These are phyloP conservation scores for Nakazawaea populi DNA, from an alignment of 805 yeast species.

Conservation along the genomic window DNA sequence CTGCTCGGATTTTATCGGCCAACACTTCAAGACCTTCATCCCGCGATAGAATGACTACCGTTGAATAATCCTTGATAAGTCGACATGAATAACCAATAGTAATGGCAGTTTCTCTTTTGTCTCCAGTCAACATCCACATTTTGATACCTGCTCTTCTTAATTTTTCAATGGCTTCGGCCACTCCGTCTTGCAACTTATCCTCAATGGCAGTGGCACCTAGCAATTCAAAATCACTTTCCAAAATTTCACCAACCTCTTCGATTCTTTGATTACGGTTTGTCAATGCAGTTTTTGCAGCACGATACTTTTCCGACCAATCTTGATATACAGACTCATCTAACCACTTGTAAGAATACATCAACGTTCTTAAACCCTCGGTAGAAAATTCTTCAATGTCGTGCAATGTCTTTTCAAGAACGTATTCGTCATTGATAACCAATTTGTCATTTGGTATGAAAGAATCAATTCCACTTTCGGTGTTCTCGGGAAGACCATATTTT, in stretches of 20 bases:
- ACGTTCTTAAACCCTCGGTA: slow-evolving; percentile 89
- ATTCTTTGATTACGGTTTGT: slow-evolving; percentile 59
- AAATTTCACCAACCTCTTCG: slow-evolving; percentile 62
- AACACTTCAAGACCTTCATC: slow-evolving; percentile 43
- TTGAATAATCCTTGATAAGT: slow-evolving; percentile 86
- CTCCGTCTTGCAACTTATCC: slow-evolving; percentile 96
- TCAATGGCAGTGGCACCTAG: slow-evolving; percentile 96
- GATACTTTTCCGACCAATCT: slow-evolving; percentile 62
- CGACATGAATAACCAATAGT: slow-evolving; percentile 95
- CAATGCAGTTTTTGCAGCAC: slow-evolving; percentile 72
- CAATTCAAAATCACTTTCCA: slow-evolving; percentile 66
- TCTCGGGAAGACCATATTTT: slow-evolving; percentile 37
- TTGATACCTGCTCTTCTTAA: slow-evolving; percentile 89
- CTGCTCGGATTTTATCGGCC: slow-evolving; percentile 63
- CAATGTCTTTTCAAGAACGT: slow-evolving; percentile 73
- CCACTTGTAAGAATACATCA: slow-evolving; percentile 78
- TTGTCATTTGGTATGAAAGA: slow-evolving; percentile 42
- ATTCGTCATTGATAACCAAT: slow-evolving; percentile 65
- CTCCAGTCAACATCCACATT: slow-evolving; percentile 99
- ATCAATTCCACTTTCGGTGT: background rate
- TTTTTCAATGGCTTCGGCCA: slow-evolving; percentile 89
- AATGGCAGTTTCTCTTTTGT: slow-evolving; percentile 95
- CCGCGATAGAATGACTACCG: slow-evolving; percentile 61
- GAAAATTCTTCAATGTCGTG: slow-evolving; percentile 93
- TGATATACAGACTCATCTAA: slow-evolving; percentile 52